Conservation (phyloP, 192 early-diverging fungal species). For the Coemansia sp. region DNA sequence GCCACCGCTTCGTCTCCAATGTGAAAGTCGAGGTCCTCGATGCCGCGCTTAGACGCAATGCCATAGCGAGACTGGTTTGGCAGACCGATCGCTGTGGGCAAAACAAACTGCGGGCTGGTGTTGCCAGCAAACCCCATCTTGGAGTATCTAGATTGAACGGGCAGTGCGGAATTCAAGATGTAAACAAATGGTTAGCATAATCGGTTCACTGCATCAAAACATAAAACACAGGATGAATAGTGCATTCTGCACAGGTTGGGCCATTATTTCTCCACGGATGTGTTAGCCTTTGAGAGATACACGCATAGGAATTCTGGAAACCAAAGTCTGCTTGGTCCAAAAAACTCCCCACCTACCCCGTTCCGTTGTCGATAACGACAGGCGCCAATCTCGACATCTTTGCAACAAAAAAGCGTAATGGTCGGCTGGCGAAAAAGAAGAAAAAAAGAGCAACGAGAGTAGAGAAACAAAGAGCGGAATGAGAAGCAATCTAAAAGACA, state of each 20-base stretch:
- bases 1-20: constrained; percentile 94
- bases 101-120: constrained; percentile 95
- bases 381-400: constrained; percentile 61
- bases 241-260: neutral
- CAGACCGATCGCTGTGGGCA: constrained; percentile 88
- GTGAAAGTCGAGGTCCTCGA: constrained; percentile 95
- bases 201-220: no score
- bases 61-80: constrained; percentile 62
- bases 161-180: neutral
- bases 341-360: constrained; percentile 67
- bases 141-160: constrained; percentile 65
- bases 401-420: neutral
- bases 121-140: constrained; percentile 98
- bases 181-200: neutral
- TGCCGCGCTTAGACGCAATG: constrained; percentile 91
- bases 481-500: neutral
- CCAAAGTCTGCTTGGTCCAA: neutral
- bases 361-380: constrained; percentile 98
- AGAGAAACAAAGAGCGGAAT: neutral
- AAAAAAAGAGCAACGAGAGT: neutral
- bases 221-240: no score
- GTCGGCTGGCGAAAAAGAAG: neutral
- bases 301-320: neutral
- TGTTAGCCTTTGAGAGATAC: neutral
- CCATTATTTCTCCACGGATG: neutral